These are phyloP conservation scores for Fragilaria radians DNA, from an alignment of 108 stramenopile species.

Conservation along the genomic window DNA sequence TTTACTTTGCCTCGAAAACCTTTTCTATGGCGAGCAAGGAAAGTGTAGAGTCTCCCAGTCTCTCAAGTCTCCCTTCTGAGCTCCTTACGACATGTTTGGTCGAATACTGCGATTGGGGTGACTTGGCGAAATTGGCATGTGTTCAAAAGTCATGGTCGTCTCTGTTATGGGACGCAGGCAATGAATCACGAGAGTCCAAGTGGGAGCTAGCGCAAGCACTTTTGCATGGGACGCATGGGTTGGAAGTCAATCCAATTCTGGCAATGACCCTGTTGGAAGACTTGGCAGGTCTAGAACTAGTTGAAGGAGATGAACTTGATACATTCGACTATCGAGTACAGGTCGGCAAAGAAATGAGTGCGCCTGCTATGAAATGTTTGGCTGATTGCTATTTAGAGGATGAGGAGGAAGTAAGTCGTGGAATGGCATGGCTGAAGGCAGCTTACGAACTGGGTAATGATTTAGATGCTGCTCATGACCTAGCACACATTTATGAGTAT, in stretches of 20 bases:
- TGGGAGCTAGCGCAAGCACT: slow-evolving; percentile 65
- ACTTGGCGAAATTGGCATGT: slow-evolving; percentile 63
- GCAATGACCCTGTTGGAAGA: slow-evolving; percentile 47
- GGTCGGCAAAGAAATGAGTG: slow-evolving; percentile 10
- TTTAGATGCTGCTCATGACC: slow-evolving; percentile 58
- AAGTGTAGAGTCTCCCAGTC: background rate
- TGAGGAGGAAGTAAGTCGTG: slow-evolving; percentile 17
- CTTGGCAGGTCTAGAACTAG: slow-evolving; percentile 32
- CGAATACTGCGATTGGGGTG: slow-evolving; percentile 72
- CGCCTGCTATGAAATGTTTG: slow-evolving; percentile 52
- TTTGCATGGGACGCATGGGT: slow-evolving; percentile 40
- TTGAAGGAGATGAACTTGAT: slow-evolving; percentile 3
- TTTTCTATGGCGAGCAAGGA: background rate
- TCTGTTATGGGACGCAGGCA: slow-evolving; percentile 59
- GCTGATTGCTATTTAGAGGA: slow-evolving; percentile 58
- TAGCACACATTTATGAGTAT: slow-evolving; percentile 77
- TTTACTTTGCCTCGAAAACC: slow-evolving; percentile 1
- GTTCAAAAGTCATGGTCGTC: slow-evolving; percentile 65
- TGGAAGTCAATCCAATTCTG: slow-evolving; percentile 43
- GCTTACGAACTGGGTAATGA: slow-evolving; percentile 57
- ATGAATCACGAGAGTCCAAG: slow-evolving; percentile 31
- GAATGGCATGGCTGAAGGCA: slow-evolving; percentile 64
- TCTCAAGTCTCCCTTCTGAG: slow-evolving; percentile 48
- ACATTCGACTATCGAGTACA: background rate
- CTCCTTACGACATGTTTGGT: slow-evolving; percentile 49